Evolutionary conservation across 2,329 filamentous ascomycete species (phyloP), one percentile per base, ranked within the genome.

Genomic region (Aspergillus novoparasiticus): DNA sequence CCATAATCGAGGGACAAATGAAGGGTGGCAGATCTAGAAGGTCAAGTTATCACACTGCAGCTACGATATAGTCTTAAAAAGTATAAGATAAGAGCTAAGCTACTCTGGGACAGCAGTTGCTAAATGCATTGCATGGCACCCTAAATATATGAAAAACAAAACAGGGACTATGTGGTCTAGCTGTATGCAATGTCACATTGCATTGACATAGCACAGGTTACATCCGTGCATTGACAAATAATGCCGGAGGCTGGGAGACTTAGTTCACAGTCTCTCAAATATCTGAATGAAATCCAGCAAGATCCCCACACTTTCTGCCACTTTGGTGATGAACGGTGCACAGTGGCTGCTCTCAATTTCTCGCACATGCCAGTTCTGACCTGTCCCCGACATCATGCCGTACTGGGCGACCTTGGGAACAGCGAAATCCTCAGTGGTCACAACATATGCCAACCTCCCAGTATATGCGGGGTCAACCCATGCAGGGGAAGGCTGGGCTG

Each of bases 331-430:
- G 39, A 68, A 67, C 0, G 67, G 66, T 11, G 60, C 63, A 60
- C 63, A 66, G 50, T 66, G 64, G 36, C 64, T 66, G 48, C 55
- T 59, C 11, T 28, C 39, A 1, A 69, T 65, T n/a, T 69, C 68
- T 43, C 60, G 66, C 11, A 71, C 65, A 36, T 70, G 69, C 69
- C 69, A 74, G 28, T 62, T 6, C 56, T 65, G 59, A 21, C 64
- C 46, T 6, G 69, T 72, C 1, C 61, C 68, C 2, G 64, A 57
- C 11, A 73, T 69, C 71, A 74, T 72, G 11, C 60, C 63, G 26
- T 66, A 64, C 57, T 74, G 72, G 8, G 65, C 69, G 45, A 60
- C 66, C 21, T 66, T 67, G 1, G 71, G 66, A 12, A 73, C 64
- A 1, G 72, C 71, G 9, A 48, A 54, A 39, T 74, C 71, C 1